A percentile compares a stretch with the other conserved stretches of the same genome.
Conservation (phyloP, 1,284 basidiomycete species). For the Termitomyces sp. region DNA sequence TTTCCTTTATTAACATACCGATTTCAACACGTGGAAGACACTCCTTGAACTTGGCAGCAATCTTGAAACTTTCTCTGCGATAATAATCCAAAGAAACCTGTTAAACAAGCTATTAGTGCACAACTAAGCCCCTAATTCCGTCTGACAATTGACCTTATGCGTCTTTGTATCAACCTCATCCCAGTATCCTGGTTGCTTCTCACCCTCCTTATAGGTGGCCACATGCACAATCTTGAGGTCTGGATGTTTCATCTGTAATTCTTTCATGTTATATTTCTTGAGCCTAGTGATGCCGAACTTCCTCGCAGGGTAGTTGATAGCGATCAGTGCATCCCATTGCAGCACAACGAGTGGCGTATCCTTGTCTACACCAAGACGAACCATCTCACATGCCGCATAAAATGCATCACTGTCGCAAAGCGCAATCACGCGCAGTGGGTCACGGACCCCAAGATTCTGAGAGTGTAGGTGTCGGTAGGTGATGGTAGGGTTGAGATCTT, state of each 20-base stretch:
- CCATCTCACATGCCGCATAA: slow-evolving; percentile 88
- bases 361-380: slow-evolving; percentile 71
- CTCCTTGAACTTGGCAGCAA: slow-evolving; percentile 83
- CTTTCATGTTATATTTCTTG: slow-evolving; percentile 67
- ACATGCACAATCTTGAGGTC: slow-evolving; percentile 86
- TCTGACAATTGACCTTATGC: slow-evolving; percentile 90
- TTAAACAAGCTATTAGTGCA: neutral
- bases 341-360: slow-evolving; percentile 83
- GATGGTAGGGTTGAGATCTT: slow-evolving; percentile 58
- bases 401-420: slow-evolving; percentile 95
- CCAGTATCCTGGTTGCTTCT: slow-evolving; percentile 85
- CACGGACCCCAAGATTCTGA: slow-evolving; percentile 57
- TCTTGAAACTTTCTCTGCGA: slow-evolving; percentile 84
- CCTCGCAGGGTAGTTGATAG: slow-evolving; percentile 93
- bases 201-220: slow-evolving; percentile 90
- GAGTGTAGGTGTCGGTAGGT: slow-evolving; percentile 72
- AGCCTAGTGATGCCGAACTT: slow-evolving; percentile 84
- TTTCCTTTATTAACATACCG: slow-evolving; percentile 23
- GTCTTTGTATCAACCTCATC: slow-evolving; percentile 80
- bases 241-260: slow-evolving; percentile 85
- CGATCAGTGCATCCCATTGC: slow-evolving; percentile 90
- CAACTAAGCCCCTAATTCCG: neutral
- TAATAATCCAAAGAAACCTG: slow-evolving; percentile 95
- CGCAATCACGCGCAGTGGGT: slow-evolving; percentile 75
- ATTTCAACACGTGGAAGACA: slow-evolving; percentile 56